A percentile compares a stretch with the other conserved stretches of the same genome.
phyloP scores from a whole-genome alignment of 2,329 filamentous ascomycete genomes.

The Colletotrichum incanum region DNA sequence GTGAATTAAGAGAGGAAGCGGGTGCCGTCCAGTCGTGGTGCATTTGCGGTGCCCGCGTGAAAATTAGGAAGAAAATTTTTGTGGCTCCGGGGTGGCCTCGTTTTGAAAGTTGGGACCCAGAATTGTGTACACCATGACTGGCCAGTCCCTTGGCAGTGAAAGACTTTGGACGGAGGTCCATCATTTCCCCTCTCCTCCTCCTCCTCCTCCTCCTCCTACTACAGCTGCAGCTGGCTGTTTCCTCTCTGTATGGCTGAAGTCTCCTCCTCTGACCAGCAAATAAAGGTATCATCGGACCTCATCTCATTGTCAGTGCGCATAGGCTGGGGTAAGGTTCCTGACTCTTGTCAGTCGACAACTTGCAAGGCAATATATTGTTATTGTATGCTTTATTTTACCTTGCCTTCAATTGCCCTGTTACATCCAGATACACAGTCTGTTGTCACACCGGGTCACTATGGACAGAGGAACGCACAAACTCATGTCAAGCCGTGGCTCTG shows the following conservation, averaged over 20 bases:
- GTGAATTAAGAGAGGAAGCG: constrained; percentile 9
- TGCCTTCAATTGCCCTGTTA: not conserved
- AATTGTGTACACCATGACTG: not conserved
- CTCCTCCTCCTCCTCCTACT: not conserved
- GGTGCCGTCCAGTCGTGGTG: not conserved
- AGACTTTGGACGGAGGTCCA: not conserved
- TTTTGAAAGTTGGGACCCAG: constrained; percentile 20
- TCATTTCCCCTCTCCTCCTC: not conserved
- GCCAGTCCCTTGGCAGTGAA: not conserved
- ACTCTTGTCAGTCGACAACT: not conserved
- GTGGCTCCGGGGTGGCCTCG: constrained; percentile 42
- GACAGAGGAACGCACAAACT: not conserved
- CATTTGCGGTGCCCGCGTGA: not conserved
- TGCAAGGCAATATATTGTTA: not conserved
- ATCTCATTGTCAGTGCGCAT: not conserved
- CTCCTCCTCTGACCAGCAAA: not conserved
- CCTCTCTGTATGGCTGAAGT: not conserved
- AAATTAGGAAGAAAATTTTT: constrained; percentile 35
- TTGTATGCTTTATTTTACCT: not conserved
- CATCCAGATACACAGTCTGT: not conserved
- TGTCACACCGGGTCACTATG: not conserved
- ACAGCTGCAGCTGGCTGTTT: not conserved
- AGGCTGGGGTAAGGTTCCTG: constrained; percentile 1
- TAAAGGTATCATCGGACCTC: not conserved
- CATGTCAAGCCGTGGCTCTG: not conserved